Evolutionary conservation across 331 rosid species (phyloP).

Genomic region (Cydonia oblonga): DNA sequence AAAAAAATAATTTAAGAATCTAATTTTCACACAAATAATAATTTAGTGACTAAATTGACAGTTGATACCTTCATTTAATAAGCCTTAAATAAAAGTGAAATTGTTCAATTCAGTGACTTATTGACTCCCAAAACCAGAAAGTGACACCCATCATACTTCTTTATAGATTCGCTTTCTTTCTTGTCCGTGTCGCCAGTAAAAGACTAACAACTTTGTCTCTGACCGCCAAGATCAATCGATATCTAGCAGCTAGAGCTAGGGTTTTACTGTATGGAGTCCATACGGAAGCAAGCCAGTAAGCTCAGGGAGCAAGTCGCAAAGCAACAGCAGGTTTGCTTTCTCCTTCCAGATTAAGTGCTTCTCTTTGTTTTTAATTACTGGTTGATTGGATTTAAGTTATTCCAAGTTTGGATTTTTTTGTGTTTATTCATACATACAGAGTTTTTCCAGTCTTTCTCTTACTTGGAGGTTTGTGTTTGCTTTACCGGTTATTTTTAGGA

Average conservation of each 20-base stretch:
- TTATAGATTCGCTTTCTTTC: not conserved
- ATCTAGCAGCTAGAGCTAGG: not conserved
- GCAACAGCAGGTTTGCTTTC: conserved; percentile 67
- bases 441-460: not conserved
- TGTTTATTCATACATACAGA: not conserved
- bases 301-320: conserved; percentile 86
- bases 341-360: not conserved
- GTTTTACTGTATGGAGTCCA: conserved; percentile 51
- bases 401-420: not conserved
- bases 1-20: too few relatives aligned
- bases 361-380: not conserved
- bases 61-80: too few relatives aligned
- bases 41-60: accelerated
- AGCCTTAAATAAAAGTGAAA: too few relatives aligned
- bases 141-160: not conserved
- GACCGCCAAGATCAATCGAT: not conserved
- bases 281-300: conserved; percentile 82
- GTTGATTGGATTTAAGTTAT: not conserved
- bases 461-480: not conserved
- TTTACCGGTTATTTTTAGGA: not conserved
- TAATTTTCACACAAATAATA: too few relatives aligned
- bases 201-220: not conserved
- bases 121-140: not conserved
- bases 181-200: not conserved
- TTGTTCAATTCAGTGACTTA: too few relatives aligned